These are phyloP conservation scores for Coniochaeta ligniaria DNA, from an alignment of 2,329 filamentous ascomycete genomes.

Conservation along the genomic window DNA sequence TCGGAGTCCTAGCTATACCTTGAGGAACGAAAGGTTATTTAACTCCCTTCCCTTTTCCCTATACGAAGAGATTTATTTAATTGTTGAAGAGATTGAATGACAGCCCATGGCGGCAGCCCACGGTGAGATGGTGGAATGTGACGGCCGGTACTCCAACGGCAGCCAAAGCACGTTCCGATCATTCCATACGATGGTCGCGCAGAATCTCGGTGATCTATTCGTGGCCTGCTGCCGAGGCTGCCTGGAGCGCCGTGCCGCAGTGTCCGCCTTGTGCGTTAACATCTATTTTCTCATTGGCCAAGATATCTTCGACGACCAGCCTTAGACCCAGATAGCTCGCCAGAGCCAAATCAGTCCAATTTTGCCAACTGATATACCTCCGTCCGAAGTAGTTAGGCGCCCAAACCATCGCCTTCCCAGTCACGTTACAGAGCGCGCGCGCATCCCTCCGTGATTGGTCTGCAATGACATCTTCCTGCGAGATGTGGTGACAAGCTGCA, in stretches of 20 bases:
- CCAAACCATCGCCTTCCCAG: background rate
- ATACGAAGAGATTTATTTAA: too few species aligned
- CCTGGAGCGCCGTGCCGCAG: constrained; percentile 3
- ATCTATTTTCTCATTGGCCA: constrained; percentile 1
- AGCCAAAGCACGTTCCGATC: background rate
- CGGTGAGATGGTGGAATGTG: background rate
- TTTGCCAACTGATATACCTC: background rate
- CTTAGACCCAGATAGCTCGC: constrained; percentile 8
- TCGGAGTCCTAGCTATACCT: too few species aligned
- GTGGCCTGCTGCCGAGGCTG: constrained; percentile 2
- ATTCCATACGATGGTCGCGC: background rate
- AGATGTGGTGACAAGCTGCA: constrained; percentile 5
- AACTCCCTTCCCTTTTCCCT: too few species aligned
- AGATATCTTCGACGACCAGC: constrained; percentile 4
- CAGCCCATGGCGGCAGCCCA: background rate
- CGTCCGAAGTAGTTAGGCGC: background rate
- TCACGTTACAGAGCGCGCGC: background rate
- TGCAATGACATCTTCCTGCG: background rate
- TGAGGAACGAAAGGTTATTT: too few species aligned
- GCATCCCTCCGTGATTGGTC: constrained; percentile 1
- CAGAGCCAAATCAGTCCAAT: constrained; percentile 6
- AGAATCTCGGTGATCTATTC: background rate
- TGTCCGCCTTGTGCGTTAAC: background rate
- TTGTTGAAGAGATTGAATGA: background rate
- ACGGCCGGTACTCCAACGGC: background rate